Percentiles rank a stretch among this genome's conserved stretches.
Evolutionary conservation across 108 stramenopile species (phyloP).

Genomic region (Asterionellopsis glacialis): DNA sequence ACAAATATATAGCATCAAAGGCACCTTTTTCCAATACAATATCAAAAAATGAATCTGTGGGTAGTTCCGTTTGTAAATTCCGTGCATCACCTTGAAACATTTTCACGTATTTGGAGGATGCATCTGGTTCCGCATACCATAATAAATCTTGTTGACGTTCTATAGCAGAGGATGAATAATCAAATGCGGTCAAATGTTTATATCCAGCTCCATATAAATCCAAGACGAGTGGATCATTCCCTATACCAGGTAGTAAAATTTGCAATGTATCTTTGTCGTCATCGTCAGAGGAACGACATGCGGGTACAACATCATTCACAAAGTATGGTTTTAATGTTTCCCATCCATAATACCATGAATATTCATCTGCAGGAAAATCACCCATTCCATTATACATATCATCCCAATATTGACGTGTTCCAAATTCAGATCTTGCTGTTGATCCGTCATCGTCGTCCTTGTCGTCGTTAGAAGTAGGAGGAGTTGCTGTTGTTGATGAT

Average conservation of each 20-base stretch:
- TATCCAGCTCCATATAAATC: slow-evolving; percentile 65
- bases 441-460: slow-evolving; percentile 26
- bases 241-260: slow-evolving; percentile 71
- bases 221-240: slow-evolving; percentile 68
- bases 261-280: background rate
- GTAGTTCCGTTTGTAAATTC: slow-evolving; percentile 9
- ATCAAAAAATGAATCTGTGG: slow-evolving; percentile 40
- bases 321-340: slow-evolving; percentile 40
- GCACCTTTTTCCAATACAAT: slow-evolving; percentile 73
- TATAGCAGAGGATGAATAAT: slow-evolving; percentile 67
- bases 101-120: slow-evolving; percentile 17
- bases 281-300: no score
- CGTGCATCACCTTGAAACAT: slow-evolving; percentile 54
- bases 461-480: no score
- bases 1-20: slow-evolving; percentile 78
- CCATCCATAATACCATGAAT: slow-evolving; percentile 78
- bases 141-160: slow-evolving; percentile 66
- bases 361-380: slow-evolving; percentile 71
- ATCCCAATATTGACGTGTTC: slow-evolving; percentile 77
- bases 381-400: slow-evolving; percentile 71
- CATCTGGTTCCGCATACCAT: slow-evolving; percentile 21
- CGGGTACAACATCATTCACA: slow-evolving; percentile 15
- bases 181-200: slow-evolving; percentile 51
- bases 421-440: slow-evolving; percentile 57
- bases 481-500: no score